A percentile compares a stretch with the other conserved stretches of the same genome.
phyloP scores from a whole-genome alignment of 768 basidiomycete species.

The Hygrophorus pudorinus region DNA sequence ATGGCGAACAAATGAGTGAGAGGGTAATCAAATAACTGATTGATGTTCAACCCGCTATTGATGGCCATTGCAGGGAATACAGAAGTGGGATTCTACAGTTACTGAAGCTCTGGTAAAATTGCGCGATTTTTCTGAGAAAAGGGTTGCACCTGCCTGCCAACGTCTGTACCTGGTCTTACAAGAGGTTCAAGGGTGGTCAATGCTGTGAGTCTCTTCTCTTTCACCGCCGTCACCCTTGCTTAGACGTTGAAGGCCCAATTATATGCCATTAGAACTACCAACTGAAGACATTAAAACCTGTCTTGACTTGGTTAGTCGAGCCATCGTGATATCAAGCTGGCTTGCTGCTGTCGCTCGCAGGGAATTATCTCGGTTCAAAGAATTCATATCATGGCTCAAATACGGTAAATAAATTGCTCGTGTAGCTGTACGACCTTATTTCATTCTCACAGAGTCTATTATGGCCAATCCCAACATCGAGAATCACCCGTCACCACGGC shows the following conservation, averaged over 20 bases:
- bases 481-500: conserved; percentile 37
- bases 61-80: conserved; percentile 47
- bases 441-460: conserved; percentile 30
- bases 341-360: conserved; percentile 54
- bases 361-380: conserved; percentile 64
- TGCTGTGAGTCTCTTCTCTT: conserved; percentile 37
- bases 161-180: conserved; percentile 66
- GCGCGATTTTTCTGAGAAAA: conserved; percentile 64
- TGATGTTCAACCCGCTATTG: conserved; percentile 2
- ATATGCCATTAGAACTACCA: conserved; percentile 43
- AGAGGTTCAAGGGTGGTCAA: conserved; percentile 72
- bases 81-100: conserved; percentile 75
- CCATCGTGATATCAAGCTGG: conserved; percentile 59
- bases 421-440: neutral
- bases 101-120: conserved; percentile 60
- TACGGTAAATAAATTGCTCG: conserved; percentile 37
- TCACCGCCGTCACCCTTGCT: neutral
- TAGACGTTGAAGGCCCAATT: conserved; percentile 41
- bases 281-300: conserved; percentile 40
- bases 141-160: conserved; percentile 65
- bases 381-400: conserved; percentile 71
- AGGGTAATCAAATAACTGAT: conserved; percentile 37
- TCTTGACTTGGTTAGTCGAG: conserved; percentile 41
- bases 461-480: conserved; percentile 46
- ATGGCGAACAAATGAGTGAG: conserved; percentile 74